Evolutionary conservation across 2,329 filamentous ascomycete genomes (phyloP).

Genomic region (Sporothrix phasma): DNA sequence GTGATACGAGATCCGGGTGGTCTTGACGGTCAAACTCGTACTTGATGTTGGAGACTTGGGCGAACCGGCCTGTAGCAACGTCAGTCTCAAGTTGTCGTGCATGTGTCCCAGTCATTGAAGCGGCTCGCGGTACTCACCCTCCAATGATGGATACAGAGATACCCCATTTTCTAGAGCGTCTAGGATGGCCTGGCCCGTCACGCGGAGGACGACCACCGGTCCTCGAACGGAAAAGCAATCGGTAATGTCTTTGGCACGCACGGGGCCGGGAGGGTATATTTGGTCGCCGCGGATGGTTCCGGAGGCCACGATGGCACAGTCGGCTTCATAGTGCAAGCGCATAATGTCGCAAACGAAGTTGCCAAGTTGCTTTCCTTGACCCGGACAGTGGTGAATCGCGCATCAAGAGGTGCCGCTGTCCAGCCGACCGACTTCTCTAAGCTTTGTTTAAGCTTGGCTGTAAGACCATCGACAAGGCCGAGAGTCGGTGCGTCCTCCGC

Average conservation of each 20-base stretch:
- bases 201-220: conserved; percentile 66
- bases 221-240: conserved; percentile 92
- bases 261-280: conserved; percentile 70
- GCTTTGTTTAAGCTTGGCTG: conserved; percentile 62
- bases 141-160: conserved; percentile 68
- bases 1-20: conserved; percentile 53
- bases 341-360: conserved; percentile 92
- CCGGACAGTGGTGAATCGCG: conserved; percentile 74
- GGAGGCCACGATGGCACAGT: conserved; percentile 74
- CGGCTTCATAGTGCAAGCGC: conserved; percentile 69
- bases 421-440: conserved; percentile 77
- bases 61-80: conserved; percentile 48
- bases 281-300: conserved; percentile 84
- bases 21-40: conserved; percentile 59
- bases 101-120: neutral
- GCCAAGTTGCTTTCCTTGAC: conserved; percentile 71
- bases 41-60: conserved; percentile 74
- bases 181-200: conserved; percentile 61
- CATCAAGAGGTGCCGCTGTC: conserved; percentile 72
- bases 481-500: conserved; percentile 52
- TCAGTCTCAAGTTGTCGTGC: neutral
- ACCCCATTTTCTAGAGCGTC: conserved; percentile 81
- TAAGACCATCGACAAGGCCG: conserved; percentile 56
- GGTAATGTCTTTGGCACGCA: conserved; percentile 72
- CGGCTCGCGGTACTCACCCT: conserved; percentile 38